These are phyloP conservation scores for Gomphus sp. DNA, from an alignment of 1,284 basidiomycete genomes.

Conservation along the genomic window DNA sequence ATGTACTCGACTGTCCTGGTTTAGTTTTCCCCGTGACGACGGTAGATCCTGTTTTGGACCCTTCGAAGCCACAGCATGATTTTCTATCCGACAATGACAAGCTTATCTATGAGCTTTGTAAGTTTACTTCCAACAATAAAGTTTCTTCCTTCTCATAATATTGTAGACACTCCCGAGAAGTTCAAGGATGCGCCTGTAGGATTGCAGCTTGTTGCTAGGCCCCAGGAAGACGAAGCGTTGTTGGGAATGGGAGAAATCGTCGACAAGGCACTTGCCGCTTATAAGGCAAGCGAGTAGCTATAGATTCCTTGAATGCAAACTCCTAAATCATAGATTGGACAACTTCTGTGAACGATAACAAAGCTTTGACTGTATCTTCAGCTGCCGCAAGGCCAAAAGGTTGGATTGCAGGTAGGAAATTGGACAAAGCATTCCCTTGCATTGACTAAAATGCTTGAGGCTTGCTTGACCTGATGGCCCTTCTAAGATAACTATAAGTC, in stretches of 20 bases:
- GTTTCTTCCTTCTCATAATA: neutral
- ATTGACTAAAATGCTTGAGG: no score
- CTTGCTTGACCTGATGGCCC: no score
- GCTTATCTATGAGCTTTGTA: slow-evolving; percentile 46
- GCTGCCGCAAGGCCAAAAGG: no score
- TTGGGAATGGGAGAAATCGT: slow-evolving; percentile 55
- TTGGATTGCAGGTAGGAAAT: no score
- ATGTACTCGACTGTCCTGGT: slow-evolving; percentile 58
- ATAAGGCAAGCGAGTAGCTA: neutral
- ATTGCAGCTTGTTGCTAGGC: slow-evolving; percentile 62
- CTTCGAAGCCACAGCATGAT: slow-evolving; percentile 28
- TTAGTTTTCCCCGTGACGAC: slow-evolving; percentile 59
- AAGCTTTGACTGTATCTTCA: no score
- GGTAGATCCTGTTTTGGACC: slow-evolving; percentile 43
- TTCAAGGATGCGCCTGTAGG: slow-evolving; percentile 54
- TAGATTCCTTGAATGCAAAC: neutral
- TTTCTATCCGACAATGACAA: slow-evolving; percentile 42
- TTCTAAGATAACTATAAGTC: no score
- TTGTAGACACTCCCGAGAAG: slow-evolving; percentile 47
- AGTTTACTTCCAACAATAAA: slow-evolving; percentile 18
- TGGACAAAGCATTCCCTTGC: no score
- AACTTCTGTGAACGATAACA: no score
- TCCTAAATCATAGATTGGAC: neutral
- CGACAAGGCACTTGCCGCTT: slow-evolving; percentile 19
- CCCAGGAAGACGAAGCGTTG: slow-evolving; percentile 67